These are phyloP conservation scores for Fraxinus pennsylvanica DNA, from an alignment of 257 asterid genomes.

Conservation along the genomic window DNA sequence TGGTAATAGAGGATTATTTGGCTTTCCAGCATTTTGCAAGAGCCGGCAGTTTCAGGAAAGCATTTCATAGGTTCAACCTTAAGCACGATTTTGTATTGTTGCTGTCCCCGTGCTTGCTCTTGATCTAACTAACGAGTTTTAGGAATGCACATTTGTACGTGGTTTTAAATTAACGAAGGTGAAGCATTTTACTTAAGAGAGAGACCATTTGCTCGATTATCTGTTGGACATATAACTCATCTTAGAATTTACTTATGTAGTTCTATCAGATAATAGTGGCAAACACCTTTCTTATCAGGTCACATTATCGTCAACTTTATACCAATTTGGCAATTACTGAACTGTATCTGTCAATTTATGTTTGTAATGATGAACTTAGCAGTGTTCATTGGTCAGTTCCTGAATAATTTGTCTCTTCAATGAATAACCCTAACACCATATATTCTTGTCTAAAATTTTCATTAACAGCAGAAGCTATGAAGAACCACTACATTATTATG, in stretches of 20 bases:
- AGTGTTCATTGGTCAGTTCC: conserved; percentile 28
- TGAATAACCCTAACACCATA: conserved; percentile 44
- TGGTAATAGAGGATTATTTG: conserved; percentile 74
- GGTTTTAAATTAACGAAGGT: conserved; percentile 8
- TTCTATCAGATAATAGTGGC: neutral
- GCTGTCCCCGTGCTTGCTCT: conserved; percentile 66
- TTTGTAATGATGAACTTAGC: conserved; percentile 16
- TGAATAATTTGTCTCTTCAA: conserved; percentile 38
- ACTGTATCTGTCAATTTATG: neutral
- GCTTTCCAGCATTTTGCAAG: conserved; percentile 83
- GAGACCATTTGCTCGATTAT: conserved; percentile 3
- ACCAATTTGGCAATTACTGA: neutral
- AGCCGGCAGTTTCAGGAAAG: conserved; percentile 66
- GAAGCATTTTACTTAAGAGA: conserved; percentile 4
- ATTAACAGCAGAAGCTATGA: conserved; percentile 48
- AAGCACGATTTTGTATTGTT: conserved; percentile 62
- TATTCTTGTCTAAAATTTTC: conserved; percentile 46
- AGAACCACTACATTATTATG: conserved; percentile 37
- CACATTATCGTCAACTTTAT: neutral
- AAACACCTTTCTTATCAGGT: neutral
- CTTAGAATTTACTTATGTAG: neutral
- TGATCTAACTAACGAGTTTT: conserved; percentile 44
- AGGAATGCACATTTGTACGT: neutral
- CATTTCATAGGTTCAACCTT: conserved; percentile 78
- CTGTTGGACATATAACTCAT: neutral